Evolutionary conservation across 495 filamentous ascomycete species (phyloP), one percentile per base, ranked within the genome.

Genomic region (Xylaria cubensis): DNA sequence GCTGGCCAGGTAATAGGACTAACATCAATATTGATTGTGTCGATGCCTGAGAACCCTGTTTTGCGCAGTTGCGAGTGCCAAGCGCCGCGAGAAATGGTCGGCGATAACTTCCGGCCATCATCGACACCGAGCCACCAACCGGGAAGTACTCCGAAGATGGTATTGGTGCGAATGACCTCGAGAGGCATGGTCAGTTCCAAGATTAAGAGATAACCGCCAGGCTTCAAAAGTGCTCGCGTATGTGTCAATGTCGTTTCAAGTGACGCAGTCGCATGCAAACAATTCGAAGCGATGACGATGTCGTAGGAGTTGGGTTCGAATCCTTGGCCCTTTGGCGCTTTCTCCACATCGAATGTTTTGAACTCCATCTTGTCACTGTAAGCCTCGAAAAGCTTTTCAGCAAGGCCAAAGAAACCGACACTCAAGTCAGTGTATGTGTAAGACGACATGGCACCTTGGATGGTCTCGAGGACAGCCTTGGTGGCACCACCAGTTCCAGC

Each of bases 351-450:
- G 0, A 88, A 70, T 0, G 72, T 71, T 56, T 86, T 82, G 77
- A 83, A 91, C 6, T 72, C 74, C 79, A 90, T 83, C 9, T 78
- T 80, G 48, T 29, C 46, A 34, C 39, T 59, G 26, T 70, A 59
- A 4, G 17, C 46, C 0, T 41, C 21, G 17, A 78, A 80, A 0
- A 46, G 21, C 34, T 77, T 63, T 17, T 58, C 46, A 4, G 79
- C 80, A 8, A 56, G 41, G 9, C 80, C 78, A 62, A 90, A 86
- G 69, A 83, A 85, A 17, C 72, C 80, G 8, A 75, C 58, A 2
- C 83, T 81, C 26, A 87, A 82, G 66, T 90, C 84, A 2, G 88
- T 87, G 72, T 74, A 89, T 0, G 85, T 87, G 72, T 89, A 90
- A 4, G 80, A 80, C 41, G 61, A 26, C 71, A 79, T 82, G 21